Base-by-base conservation (phyloP, 495 filamentous ascomycete species). In the Xylaria sp. region DNA sequence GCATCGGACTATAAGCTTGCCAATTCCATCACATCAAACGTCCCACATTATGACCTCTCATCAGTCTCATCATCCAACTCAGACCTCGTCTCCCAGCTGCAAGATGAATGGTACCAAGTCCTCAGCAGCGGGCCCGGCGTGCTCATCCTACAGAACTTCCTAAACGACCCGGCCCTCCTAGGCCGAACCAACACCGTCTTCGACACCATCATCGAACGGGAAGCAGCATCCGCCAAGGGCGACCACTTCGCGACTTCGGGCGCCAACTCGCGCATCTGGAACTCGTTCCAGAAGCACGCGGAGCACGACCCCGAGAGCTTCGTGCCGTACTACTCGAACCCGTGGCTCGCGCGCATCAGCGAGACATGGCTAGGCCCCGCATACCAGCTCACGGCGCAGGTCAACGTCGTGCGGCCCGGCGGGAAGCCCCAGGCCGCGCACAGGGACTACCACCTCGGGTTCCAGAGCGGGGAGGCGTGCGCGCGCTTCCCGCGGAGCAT, bases 381-480 rank as follows among this genome's bases (percentile, higher is more conserved):
- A 12, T 88, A 88, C 71, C 80, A 82, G 50, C 70, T 89, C 33
- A 89, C 86, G 0, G 84, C 84, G 0, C 87, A 89, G 69, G 82
- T 88, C n/a, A 89, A 89, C 73, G 77, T 86, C 69, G 86, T 89
- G 7, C 80, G 84, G 44, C 85, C 87, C 0, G 84, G 86, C 61
- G 84, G 85, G 5, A 77, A 79, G 9, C 81, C 87, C 3, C 86
- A 89, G 71, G 78, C 81, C 33, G 62, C 74, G n/a, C 87, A 89
- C 73, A 81, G 87, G 37, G 87, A 89, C 73, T 88, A 88, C 75
- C 87, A 89, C 72, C 82, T 89, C 21, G 86, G 87, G 0, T 88
- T 89, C 78, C 82, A 86, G 73, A 64, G 21, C 61, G n/a, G 29
- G 21, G 61, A 14, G 24, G 61, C 61, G 4, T 44, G 61, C 29